Percentiles rank a stretch among this genome's conserved stretches.
These are phyloP conservation scores for Coniochaeta sp. DNA, from an alignment of 2,329 filamentous ascomycete genomes.

Conservation along the genomic window DNA sequence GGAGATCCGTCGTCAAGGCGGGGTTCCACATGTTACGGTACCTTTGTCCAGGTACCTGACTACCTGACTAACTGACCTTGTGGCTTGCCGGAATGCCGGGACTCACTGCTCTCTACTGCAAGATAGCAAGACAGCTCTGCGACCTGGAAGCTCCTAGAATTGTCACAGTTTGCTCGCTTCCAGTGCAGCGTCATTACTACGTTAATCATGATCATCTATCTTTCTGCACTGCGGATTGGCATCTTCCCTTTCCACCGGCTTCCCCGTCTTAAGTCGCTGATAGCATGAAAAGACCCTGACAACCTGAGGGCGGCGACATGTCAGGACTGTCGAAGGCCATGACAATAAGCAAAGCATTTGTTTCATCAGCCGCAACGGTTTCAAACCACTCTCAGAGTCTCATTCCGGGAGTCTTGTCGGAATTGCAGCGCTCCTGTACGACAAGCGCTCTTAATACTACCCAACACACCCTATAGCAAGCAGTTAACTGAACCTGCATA, in stretches of 20 bases:
- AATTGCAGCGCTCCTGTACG: not conserved
- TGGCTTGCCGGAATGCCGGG: not conserved
- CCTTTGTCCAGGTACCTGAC: no score
- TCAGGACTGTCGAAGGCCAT: not conserved
- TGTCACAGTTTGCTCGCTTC: not conserved
- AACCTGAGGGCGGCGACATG: not conserved
- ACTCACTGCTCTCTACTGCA: not conserved
- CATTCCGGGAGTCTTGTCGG: not conserved
- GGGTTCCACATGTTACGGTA: not conserved
- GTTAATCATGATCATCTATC: no score
- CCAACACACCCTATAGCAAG: not conserved
- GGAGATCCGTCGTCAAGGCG: not conserved
- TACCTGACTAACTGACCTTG: no score
- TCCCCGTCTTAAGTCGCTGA: no score
- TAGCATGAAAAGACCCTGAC: not conserved
- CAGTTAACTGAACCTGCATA: not conserved
- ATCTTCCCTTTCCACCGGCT: no score
- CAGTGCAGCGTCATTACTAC: no score
- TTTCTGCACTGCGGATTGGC: no score
- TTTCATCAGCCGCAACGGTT: conserved; percentile 4
- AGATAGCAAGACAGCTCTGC: no score
- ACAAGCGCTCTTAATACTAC: not conserved
- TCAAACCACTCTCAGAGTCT: no score
- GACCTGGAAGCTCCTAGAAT: not conserved
- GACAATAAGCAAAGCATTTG: not conserved